These are phyloP conservation scores for Pseudozyma sp. DNA, from an alignment of 1,284 basidiomycete genomes.

Conservation along the genomic window DNA sequence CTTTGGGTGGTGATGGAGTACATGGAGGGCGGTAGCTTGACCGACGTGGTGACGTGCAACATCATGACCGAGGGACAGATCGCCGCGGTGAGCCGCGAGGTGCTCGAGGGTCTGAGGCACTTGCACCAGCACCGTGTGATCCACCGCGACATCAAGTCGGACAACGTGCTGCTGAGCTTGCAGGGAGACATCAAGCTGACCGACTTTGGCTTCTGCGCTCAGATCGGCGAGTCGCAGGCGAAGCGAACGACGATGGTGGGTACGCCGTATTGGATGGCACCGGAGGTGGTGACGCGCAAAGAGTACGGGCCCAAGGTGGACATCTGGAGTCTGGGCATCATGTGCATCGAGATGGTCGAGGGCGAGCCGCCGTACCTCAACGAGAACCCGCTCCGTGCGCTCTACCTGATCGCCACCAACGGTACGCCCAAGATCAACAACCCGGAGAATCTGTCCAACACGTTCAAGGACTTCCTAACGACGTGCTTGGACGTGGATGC, in stretches of 20 bases:
- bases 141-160: constrained; percentile 97
- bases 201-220: constrained; percentile 98
- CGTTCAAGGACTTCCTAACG: constrained; percentile 91
- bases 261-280: constrained; percentile 99
- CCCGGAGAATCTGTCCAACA: constrained; percentile 84
- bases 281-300: constrained; percentile 96
- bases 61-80: constrained; percentile 94
- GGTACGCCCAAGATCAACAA: constrained; percentile 97
- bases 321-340: constrained; percentile 97
- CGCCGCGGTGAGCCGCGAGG: constrained; percentile 90
- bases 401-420: constrained; percentile 97
- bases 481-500: constrained; percentile 94
- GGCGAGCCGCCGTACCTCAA: constrained; percentile 98
- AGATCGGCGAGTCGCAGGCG: constrained; percentile 89
- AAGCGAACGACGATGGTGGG: constrained; percentile 99
- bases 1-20: constrained; percentile 99
- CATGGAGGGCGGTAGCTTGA: constrained; percentile 91
- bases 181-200: constrained; percentile 97
- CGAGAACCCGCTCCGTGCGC: constrained; percentile 92
- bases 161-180: constrained; percentile 92
- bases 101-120: constrained; percentile 88
- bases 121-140: constrained; percentile 94
- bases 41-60: constrained; percentile 96
- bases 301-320: constrained; percentile 99
- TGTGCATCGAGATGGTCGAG: constrained; percentile 99